phyloP scores from a whole-genome alignment of 1,139 yeast species.

The Zhuliangozyma blackwelliae region DNA sequence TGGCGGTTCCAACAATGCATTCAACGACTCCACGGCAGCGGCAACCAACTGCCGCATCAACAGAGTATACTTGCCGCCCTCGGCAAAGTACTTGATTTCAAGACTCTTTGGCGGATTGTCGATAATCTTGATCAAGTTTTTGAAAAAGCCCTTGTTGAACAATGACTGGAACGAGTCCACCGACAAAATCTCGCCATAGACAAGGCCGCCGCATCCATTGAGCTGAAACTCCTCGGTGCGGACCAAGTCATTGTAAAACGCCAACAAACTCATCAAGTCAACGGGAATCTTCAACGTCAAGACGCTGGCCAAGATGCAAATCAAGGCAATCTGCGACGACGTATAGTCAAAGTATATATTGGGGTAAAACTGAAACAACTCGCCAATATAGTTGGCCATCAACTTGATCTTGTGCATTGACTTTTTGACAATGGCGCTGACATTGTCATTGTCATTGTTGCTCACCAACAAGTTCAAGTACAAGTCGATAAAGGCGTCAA shows the following conservation, averaged over 20 bases:
- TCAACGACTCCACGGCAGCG: conserved; percentile 17
- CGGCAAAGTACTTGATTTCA: conserved; percentile 39
- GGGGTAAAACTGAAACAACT: conserved; percentile 60
- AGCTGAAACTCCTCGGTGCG: conserved; percentile 13
- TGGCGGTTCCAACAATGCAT: conserved; percentile 7
- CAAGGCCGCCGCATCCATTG: conserved; percentile 5
- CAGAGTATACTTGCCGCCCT: conserved; percentile 30
- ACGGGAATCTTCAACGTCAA: conserved; percentile 28
- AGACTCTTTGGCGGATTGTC: conserved; percentile 45
- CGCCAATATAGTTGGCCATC: conserved; percentile 60
- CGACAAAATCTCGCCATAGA: conserved; percentile 15
- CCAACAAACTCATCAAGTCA: conserved; percentile 18
- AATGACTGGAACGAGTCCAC: conserved; percentile 14
- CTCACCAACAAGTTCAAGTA: conserved; percentile 29
- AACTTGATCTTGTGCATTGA: conserved; percentile 44
- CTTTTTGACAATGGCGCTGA: conserved; percentile 21
- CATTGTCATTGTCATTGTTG: conserved; percentile 16
- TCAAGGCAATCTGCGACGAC: conserved; percentile 54
- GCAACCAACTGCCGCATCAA: conserved; percentile 34
- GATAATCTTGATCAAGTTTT: conserved; percentile 34
- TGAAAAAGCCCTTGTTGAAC: conserved; percentile 20
- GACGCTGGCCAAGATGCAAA: conserved; percentile 35
- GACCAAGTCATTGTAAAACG: conserved; percentile 19
- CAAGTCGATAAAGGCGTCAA: conserved; percentile 59
- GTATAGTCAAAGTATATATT: conserved; percentile 53